These are phyloP conservation scores for Fistulifera solaris DNA, from an alignment of 108 stramenopile species.

Conservation along the genomic window DNA sequence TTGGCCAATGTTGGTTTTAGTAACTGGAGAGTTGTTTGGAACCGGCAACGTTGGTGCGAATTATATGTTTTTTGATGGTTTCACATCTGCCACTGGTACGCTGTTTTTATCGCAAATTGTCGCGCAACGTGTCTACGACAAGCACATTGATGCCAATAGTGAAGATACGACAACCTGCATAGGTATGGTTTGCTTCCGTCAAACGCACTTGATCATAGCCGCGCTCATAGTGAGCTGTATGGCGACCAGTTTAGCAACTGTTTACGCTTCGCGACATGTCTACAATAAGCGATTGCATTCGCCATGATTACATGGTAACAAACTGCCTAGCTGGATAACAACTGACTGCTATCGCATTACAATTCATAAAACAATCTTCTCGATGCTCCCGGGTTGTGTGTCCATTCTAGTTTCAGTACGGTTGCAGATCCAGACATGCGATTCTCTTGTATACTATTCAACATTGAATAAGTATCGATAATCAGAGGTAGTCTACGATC, in stretches of 20 bases:
- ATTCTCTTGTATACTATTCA: no score
- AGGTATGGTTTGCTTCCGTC: conserved; percentile 5
- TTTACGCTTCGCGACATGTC: neutral
- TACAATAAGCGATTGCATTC: conserved; percentile 2
- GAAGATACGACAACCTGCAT: conserved; percentile 3
- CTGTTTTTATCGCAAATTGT: conserved; percentile 64
- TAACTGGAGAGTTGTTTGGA: conserved; percentile 65
- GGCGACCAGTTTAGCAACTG: conserved; percentile 2
- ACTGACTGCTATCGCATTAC: no score
- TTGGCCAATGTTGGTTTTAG: conserved; percentile 79
- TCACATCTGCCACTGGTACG: conserved; percentile 74
- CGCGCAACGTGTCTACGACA: conserved; percentile 46
- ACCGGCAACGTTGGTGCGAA: conserved; percentile 63
- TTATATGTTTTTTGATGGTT: conserved; percentile 84
- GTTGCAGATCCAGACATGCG: no score
- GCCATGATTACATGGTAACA: no score
- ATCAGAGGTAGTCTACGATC: no score
- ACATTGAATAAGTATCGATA: no score
- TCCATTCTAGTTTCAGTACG: no score
- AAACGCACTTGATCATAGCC: conserved; percentile 7
- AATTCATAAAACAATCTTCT: no score
- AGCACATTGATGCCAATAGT: neutral
- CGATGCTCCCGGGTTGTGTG: no score
- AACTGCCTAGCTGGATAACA: no score
- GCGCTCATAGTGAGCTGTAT: conserved; percentile 6